Evolutionary conservation across 495 filamentous ascomycete genomes (phyloP).

Genomic region (Friedmanniomyces simplex): DNA sequence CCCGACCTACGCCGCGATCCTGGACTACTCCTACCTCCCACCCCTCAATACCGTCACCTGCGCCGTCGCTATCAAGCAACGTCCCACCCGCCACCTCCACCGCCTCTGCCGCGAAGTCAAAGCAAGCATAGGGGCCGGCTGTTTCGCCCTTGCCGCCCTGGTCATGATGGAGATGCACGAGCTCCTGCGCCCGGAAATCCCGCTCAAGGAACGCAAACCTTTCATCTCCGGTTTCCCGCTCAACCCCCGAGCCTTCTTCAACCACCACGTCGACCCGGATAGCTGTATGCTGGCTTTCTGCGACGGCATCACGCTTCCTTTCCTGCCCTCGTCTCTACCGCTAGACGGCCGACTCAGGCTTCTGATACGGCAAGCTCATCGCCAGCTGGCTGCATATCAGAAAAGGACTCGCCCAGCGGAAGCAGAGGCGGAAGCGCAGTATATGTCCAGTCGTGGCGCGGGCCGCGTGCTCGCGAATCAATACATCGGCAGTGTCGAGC

Average conservation of each 20-base stretch:
- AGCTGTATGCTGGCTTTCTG: slow-evolving; percentile 32
- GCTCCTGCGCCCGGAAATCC: slow-evolving; percentile 17
- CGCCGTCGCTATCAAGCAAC: slow-evolving; percentile 10
- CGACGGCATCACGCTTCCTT: slow-evolving; percentile 29
- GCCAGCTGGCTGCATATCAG: slow-evolving; percentile 29
- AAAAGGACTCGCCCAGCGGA: slow-evolving; percentile 20
- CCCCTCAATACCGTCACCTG: slow-evolving; percentile 24
- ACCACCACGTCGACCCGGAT: slow-evolving; percentile 22
- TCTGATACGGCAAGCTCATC: slow-evolving; percentile 25
- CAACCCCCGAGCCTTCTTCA: slow-evolving; percentile 31
- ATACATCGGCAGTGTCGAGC: slow-evolving; percentile 28
- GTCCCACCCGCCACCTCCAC: slow-evolving; percentile 21
- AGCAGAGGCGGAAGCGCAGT: background rate
- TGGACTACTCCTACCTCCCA: slow-evolving; percentile 28
- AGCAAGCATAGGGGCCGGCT: slow-evolving; percentile 28
- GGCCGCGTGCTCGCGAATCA: slow-evolving; percentile 26
- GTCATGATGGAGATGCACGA: slow-evolving; percentile 34
- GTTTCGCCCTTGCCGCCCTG: slow-evolving; percentile 30
- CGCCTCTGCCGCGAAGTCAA: slow-evolving; percentile 24
- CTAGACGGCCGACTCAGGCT: slow-evolving; percentile 25
- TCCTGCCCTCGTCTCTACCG: slow-evolving; percentile 24
- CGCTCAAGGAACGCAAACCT: slow-evolving; percentile 18
- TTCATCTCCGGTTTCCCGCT: slow-evolving; percentile 32
- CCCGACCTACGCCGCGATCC: slow-evolving; percentile 22
- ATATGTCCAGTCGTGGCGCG: slow-evolving; percentile 18